Evolutionary conservation across 305 asterid species (phyloP).

Genomic region (Ilex paraguariensis): DNA sequence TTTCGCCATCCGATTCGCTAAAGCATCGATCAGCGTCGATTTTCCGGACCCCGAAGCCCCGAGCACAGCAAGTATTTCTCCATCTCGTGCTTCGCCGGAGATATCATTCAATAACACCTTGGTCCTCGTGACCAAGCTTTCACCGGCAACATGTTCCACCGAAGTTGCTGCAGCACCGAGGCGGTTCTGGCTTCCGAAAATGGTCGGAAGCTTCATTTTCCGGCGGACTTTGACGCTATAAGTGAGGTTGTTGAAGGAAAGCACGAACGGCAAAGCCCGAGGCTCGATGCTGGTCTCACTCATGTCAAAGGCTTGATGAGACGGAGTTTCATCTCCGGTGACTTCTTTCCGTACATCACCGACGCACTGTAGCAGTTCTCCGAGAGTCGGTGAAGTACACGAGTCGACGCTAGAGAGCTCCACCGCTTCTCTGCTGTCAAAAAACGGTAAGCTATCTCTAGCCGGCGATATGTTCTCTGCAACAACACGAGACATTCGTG

Average conservation of each 20-base stretch:
- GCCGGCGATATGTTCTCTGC: constrained; percentile 34
- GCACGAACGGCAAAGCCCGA: constrained; percentile 33
- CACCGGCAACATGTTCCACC: constrained; percentile 6
- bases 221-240: constrained; percentile 29
- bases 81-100: constrained; percentile 79
- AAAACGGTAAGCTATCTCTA: constrained; percentile 26
- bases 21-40: constrained; percentile 68
- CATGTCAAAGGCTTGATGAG: constrained; percentile 57
- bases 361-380: constrained; percentile 57
- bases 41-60: constrained; percentile 84
- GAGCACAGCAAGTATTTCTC: constrained; percentile 76
- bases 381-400: constrained; percentile 50
- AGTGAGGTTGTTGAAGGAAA: constrained; percentile 31
- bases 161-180: neutral
- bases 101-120: constrained; percentile 51
- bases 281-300: constrained; percentile 27
- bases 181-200: neutral
- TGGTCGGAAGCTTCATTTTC: constrained; percentile 9
- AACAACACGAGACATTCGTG: constrained; percentile 41
- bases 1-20: constrained; percentile 68
- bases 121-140: constrained; percentile 18
- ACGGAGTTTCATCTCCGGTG: constrained; percentile 71
- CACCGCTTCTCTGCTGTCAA: constrained; percentile 25
- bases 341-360: constrained; percentile 63
- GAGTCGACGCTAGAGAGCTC: constrained; percentile 21